Evolutionary conservation across 192 early-diverging fungal species (phyloP), one percentile per base, ranked within the genome.

Genomic region (Backusella macrospora): DNA sequence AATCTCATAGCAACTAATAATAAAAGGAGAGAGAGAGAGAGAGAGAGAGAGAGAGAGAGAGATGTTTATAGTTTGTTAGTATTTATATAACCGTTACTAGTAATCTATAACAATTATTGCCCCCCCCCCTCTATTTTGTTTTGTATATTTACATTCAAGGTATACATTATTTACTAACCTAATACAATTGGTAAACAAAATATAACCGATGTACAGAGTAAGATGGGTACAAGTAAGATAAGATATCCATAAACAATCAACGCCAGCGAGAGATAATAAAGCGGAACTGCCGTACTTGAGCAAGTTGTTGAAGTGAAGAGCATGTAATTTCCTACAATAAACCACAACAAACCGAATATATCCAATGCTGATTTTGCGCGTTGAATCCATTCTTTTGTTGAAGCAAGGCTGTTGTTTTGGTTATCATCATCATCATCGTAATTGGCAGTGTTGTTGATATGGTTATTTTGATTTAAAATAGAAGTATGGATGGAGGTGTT

Each of bases 241-340:
- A 90, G 73, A 45, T 92, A 93, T 2, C 92, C 91, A 16, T 90
- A 68, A 5, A 89, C 71, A 62, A 94, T 83, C 81, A 88, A 86
- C 52, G 86, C 80, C 16, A 92, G 73, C 6, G 89, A 78, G 2
- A 84, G 72, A 49, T 88, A 87, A 65, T 89, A 91, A 9, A 93
- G 73, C 47, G 81, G 76, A 2, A 89, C 89, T 29, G 90, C 89
- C 26, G 76, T 81, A 0, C 65, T 7, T 40, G 73, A 72, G 73
- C 86, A 90, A 7, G 47, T 72, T 6, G 75, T 71, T 40, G 79
- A 81, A 8, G 85, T 81, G 65, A 93, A 92, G n/a, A 90, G 74
- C 70, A 87, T 86, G 72, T 88, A 89, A 74, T 92, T 93, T 75
- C 89, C 91, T 68, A 85, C 69, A 37, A 92, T 75, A 66, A 90